Base-by-base conservation (phyloP, 2,329 filamentous ascomycete genomes). In the Ophiostoma tasmaniense region DNA sequence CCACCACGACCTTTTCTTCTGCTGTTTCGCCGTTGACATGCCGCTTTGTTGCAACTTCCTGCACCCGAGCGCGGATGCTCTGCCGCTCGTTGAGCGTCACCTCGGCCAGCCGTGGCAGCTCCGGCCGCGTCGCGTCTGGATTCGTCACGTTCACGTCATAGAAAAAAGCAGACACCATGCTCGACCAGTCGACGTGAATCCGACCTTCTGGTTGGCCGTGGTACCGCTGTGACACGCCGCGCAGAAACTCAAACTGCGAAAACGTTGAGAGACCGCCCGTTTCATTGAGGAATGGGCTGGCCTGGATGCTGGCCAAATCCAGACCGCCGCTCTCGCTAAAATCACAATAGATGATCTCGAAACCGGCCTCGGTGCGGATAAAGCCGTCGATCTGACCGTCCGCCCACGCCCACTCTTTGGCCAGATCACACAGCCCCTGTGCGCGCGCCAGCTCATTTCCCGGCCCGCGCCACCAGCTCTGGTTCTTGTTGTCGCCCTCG, bases 281-380 rank as follows among this genome's bases (percentile, higher is more conserved):
- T 67, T 75, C 52, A 33, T 69, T 70, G 28, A 22, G 2, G 28
- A 73, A 55, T 30, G 73, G 64, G 39, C 66, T 67, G 17, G 64
- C 37, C 14, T 68, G 70, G 30, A 76, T 74, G 4, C 75, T 76
- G 1, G 81, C 70, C 25, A 79, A 74, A 22, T 79, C 75, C 13
- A 85, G 71, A 0, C 80, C 81, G 20, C 69, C 72, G 3, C 59
- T 73, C 2, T 78, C 72, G 11, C 73, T 72, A 64, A 92, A 91
- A 67, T 88, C 79, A 75, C 89, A 92, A 25, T 89, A 79, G 66
- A 91, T 89, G 67, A 90, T 81, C 76, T 92, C 89, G 72, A 91
- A 91, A 0, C 89, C 89, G 22, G 83, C 82, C 74, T 92, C 89
- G 82, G 88, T 88, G 13, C 89, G 83, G 1, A 91, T 76, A 28